Evolutionary conservation across 2,329 filamentous ascomycete genomes (phyloP).

Genomic region (Chaetothyriales sp.): DNA sequence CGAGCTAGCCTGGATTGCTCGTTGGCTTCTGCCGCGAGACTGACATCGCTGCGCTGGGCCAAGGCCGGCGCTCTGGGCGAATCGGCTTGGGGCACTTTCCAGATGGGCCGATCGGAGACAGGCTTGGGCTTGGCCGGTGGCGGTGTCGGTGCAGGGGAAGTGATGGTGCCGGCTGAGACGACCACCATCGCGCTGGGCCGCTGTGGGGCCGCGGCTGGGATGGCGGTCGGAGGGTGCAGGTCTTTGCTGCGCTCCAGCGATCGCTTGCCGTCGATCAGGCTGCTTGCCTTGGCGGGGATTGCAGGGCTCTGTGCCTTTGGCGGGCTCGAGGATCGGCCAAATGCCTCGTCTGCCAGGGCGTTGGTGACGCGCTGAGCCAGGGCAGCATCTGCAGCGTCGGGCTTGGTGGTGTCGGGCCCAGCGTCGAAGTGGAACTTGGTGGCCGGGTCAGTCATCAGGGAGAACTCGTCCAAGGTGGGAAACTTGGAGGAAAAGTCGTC

Average conservation of each 20-base stretch:
- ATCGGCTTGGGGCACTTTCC: background rate
- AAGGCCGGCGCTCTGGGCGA: constrained; percentile 18
- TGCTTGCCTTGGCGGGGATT: constrained; percentile 16
- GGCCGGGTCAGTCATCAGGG: constrained; percentile 71
- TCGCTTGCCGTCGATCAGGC: constrained; percentile 11
- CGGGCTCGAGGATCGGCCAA: constrained; percentile 39
- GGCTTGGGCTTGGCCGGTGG: constrained; percentile 26
- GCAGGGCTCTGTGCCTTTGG: constrained; percentile 19
- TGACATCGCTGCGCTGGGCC: constrained; percentile 35
- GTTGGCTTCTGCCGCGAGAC: constrained; percentile 2
- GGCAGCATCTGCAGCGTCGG: constrained; percentile 35
- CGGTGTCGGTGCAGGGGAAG: constrained; percentile 34
- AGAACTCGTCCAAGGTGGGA: constrained; percentile 85
- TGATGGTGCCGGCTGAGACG: constrained; percentile 72
- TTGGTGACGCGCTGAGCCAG: constrained; percentile 57
- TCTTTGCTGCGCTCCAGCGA: constrained; percentile 12
- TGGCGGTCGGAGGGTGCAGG: constrained; percentile 1
- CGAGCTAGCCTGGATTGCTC: constrained; percentile 24
- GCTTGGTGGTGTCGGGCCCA: constrained; percentile 35
- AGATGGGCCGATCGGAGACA: constrained; percentile 29
- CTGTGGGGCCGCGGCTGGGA: constrained; percentile 28
- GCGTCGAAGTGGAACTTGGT: constrained; percentile 71
- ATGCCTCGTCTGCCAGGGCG: constrained; percentile 72
- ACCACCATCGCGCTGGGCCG: constrained; percentile 42
- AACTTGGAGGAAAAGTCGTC: constrained; percentile 81